Evolutionary conservation across 2,329 filamentous ascomycete genomes (phyloP).

Genomic region (Lizonia empirigonia): DNA sequence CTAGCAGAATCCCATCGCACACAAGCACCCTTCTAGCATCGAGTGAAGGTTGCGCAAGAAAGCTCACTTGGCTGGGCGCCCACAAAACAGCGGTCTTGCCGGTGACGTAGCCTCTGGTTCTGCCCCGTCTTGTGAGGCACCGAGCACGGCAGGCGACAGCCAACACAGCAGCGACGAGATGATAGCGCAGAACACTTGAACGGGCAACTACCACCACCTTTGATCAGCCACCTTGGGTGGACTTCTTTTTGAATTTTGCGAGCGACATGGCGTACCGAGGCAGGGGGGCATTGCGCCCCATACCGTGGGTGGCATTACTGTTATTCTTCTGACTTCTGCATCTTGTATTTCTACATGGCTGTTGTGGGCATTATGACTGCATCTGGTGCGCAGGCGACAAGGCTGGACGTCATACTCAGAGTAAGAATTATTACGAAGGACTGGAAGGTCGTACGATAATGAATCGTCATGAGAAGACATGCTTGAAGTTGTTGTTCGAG

Average conservation of each 20-base stretch:
- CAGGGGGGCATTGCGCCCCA: background rate
- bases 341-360: conserved; percentile 37
- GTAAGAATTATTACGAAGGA: conserved; percentile 1
- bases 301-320: conserved; percentile 5
- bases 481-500: no score
- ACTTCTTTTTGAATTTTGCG: background rate
- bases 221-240: background rate
- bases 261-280: conserved; percentile 5
- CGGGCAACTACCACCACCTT: background rate
- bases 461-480: background rate
- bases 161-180: conserved; percentile 1
- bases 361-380: conserved; percentile 19
- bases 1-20: background rate
- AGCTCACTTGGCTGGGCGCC: background rate
- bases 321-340: conserved; percentile 23
- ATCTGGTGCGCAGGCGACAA: conserved; percentile 9
- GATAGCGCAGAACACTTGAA: background rate
- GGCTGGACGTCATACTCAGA: conserved; percentile 1
- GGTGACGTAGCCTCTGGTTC: background rate
- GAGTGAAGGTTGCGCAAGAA: background rate
- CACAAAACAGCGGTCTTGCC: background rate
- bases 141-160: background rate
- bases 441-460: conserved; percentile 7
- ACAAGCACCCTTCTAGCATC: no score
- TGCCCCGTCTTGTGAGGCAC: background rate